A percentile compares a stretch with the other conserved stretches of the same genome.
Evolutionary conservation across 2,329 filamentous ascomycete genomes (phyloP).

Genomic region (Stachybotrys chlorohalonatus): DNA sequence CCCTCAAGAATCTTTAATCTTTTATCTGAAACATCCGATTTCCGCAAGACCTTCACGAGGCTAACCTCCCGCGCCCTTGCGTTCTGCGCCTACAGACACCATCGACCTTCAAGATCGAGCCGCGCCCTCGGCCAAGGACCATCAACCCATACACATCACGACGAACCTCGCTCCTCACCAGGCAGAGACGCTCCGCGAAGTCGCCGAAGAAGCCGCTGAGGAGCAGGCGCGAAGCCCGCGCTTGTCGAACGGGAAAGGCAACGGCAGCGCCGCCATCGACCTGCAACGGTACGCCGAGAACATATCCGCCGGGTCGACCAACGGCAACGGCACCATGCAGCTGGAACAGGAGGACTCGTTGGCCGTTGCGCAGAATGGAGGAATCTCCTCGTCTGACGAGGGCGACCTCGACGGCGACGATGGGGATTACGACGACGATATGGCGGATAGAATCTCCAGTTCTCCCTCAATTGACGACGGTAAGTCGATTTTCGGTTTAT

Average conservation of each 20-base stretch:
- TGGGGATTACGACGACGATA: slow-evolving; percentile 75
- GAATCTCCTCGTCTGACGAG: slow-evolving; percentile 43
- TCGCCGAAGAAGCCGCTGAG: slow-evolving; percentile 66
- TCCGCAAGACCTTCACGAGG: not conserved
- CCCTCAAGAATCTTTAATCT: no score
- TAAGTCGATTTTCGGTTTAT: slow-evolving; percentile 49
- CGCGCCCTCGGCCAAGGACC: slow-evolving; percentile 72
- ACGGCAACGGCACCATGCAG: slow-evolving; percentile 18
- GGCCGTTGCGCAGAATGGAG: slow-evolving; percentile 54
- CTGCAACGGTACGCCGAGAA: slow-evolving; percentile 37
- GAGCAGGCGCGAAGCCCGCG: slow-evolving; percentile 59
- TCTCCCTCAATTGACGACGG: slow-evolving; percentile 98
- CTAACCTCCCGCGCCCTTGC: slow-evolving; percentile 9
- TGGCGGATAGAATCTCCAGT: slow-evolving; percentile 98
- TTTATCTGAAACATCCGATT: not conserved
- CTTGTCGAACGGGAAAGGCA: slow-evolving; percentile 41
- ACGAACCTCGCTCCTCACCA: slow-evolving; percentile 67
- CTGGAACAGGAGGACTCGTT: slow-evolving; percentile 45
- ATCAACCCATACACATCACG: slow-evolving; percentile 42
- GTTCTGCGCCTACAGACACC: slow-evolving; percentile 53
- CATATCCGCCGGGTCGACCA: slow-evolving; percentile 26
- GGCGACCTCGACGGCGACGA: slow-evolving; percentile 61
- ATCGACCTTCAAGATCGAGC: slow-evolving; percentile 86
- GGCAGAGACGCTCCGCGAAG: slow-evolving; percentile 72
- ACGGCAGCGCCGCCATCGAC: slow-evolving; percentile 29